Base-by-base conservation (phyloP, 305 asterid species). In the Plantago rigida region DNA sequence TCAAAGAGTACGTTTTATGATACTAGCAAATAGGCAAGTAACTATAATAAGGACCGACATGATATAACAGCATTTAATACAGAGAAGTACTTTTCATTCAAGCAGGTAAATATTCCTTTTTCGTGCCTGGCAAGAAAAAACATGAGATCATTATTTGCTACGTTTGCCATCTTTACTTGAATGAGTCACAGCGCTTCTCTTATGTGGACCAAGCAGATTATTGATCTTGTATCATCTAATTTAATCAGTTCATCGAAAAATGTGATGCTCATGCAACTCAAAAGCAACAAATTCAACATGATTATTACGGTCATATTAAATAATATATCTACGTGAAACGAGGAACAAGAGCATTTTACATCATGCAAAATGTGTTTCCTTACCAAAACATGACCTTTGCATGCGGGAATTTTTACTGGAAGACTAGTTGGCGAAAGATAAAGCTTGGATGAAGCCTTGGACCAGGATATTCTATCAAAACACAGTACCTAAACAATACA, bases 371-470 rank as follows among this genome's bases (percentile, higher is more conserved):
- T 9, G 61, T 41, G 56, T 42, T 55, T 42, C 56, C 62, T 54
- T 92, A 93, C 99, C 97, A 93, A 74, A 77, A 86, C 47, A 73
- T 93, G 99, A 69, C 96, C 97, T 86, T 79, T 93, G 97, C 99
- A 93, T 62, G 99, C 90, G 44, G 97, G 97, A 46, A 93, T 87
- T 74, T 89, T 93, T 29, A 87, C 79, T 1, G 95, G 97, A 71
- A 89, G 83, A 75, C 84, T 87, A 60, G 92, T 81, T 3, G 99
- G 97, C 41, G 99, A 93, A 71, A 81, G 96, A 76, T 81, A 87
- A 60, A 81, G 92, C 78, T 85, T 93, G 70, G 97, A 87, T 49
- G 97, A 83, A 68, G 94, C 88, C 41, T 75, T 73, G 51, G 87
- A 78, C 99, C 97, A 89, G 63, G 94, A 81, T 80, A 77, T 83